Percentiles rank a stretch among this genome's conserved stretches.
Evolutionary conservation across 2,329 filamentous ascomycete species (phyloP).

Genomic region (Penicillium sp.): DNA sequence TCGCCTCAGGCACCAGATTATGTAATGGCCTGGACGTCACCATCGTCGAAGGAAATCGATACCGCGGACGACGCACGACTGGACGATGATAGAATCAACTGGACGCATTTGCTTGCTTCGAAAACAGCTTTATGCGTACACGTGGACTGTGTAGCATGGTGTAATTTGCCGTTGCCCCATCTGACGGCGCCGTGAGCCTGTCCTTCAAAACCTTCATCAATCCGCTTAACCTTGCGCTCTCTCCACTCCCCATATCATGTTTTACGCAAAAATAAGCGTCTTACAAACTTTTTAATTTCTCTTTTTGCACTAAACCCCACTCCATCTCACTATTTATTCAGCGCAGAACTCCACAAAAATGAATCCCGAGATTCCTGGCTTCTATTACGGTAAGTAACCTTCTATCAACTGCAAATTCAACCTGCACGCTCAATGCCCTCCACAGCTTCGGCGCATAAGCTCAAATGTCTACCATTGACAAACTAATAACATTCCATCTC

Average conservation of each 20-base stretch:
- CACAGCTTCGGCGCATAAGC: neutral
- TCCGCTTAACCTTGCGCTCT: neutral
- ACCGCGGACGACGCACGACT: neutral
- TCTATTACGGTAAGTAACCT: constrained; percentile 37
- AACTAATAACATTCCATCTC: neutral
- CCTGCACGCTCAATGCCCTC: too few species aligned
- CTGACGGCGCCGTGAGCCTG: constrained; percentile 4
- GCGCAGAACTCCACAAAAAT: constrained; percentile 18
- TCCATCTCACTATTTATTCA: neutral
- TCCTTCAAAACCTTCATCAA: neutral
- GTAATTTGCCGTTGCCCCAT: neutral
- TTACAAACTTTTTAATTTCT: neutral
- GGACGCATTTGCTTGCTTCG: neutral
- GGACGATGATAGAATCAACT: neutral
- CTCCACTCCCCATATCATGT: neutral
- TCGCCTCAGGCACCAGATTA: constrained; percentile 9
- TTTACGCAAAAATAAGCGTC: neutral
- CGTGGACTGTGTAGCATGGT: neutral
- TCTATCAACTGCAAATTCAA: neutral
- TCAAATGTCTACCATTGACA: neutral
- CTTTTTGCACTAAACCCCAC: neutral
- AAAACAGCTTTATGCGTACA: neutral
- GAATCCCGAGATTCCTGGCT: constrained; percentile 40
- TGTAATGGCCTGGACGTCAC: constrained; percentile 11
- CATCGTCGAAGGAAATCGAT: constrained; percentile 51